Evolutionary conservation across 805 yeast species (phyloP).

Genomic region (Suhomyces emberorum): DNA sequence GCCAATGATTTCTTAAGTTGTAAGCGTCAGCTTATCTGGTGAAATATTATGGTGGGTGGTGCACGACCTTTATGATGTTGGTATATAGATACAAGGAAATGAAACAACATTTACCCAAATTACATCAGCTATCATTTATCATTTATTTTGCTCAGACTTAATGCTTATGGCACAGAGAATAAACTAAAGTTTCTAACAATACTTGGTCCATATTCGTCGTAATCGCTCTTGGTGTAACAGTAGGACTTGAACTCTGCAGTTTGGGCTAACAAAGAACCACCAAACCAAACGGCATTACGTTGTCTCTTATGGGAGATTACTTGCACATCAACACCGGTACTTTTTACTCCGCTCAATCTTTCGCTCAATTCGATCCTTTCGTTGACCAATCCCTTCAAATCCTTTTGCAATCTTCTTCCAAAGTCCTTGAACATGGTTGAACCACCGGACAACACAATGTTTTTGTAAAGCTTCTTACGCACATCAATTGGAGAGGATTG

Average conservation of each 20-base stretch:
- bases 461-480: slow-evolving; percentile 91
- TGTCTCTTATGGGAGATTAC: slow-evolving; percentile 97
- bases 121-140: too few relatives aligned
- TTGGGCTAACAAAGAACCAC: slow-evolving; percentile 95
- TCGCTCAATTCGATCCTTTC: slow-evolving; percentile 84
- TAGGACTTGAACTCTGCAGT: slow-evolving; percentile 94
- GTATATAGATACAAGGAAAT: too few relatives aligned
- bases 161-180: slow-evolving; percentile 76
- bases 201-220: slow-evolving; percentile 96
- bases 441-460: slow-evolving; percentile 95
- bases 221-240: slow-evolving; percentile 95
- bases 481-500: slow-evolving; percentile 97
- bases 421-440: slow-evolving; percentile 98
- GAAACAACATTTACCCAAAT: too few relatives aligned
- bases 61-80: too few relatives aligned
- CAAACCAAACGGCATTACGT: slow-evolving; percentile 99
- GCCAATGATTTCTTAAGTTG: too few relatives aligned
- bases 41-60: too few relatives aligned
- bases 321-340: slow-evolving; percentile 95
- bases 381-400: slow-evolving; percentile 80
- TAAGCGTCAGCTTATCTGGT: too few relatives aligned
- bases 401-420: slow-evolving; percentile 96
- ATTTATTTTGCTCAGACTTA: too few relatives aligned
- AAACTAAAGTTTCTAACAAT: slow-evolving; percentile 96
- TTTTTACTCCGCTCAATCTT: slow-evolving; percentile 64